phyloP scores from a whole-genome alignment of 2,329 filamentous ascomycete species.

The Verticillium nonalfalfae region DNA sequence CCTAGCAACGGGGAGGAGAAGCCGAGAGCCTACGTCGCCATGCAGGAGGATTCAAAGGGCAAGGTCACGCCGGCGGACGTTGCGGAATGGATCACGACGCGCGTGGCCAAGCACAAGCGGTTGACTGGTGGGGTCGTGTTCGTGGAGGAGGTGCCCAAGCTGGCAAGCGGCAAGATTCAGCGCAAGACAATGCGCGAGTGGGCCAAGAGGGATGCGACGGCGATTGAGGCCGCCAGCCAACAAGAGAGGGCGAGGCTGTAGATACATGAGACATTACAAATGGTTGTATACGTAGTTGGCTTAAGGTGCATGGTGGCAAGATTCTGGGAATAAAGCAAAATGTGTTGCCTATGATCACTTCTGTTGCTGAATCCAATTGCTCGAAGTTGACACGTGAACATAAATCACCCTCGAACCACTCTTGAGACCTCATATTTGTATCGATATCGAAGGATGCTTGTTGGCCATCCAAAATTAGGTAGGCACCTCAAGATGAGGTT shows the following conservation, averaged over 20 bases:
- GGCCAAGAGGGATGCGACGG: constrained; percentile 44
- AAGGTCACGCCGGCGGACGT: constrained; percentile 46
- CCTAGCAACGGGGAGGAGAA: constrained; percentile 37
- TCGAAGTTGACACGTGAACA: too few relatives aligned
- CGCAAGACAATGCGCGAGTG: constrained; percentile 49
- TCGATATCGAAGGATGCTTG: too few relatives aligned
- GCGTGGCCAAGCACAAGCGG: constrained; percentile 45
- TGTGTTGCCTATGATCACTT: not conserved
- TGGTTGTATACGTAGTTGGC: too few relatives aligned
- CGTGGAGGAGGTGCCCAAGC: constrained; percentile 49
- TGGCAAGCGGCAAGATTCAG: constrained; percentile 52
- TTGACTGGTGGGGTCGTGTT: constrained; percentile 46
- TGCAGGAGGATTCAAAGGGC: constrained; percentile 37
- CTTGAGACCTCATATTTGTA: too few relatives aligned
- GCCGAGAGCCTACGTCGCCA: constrained; percentile 44
- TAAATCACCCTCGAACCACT: too few relatives aligned
- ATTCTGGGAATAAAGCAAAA: too few relatives aligned
- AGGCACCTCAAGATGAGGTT: too few relatives aligned
- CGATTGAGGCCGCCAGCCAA: constrained; percentile 13
- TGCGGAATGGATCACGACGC: constrained; percentile 35
- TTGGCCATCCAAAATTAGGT: too few relatives aligned
- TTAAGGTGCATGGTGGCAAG: too few relatives aligned
- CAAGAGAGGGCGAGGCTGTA: constrained; percentile 6
- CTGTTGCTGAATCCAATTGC: too few relatives aligned
- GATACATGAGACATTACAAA: too few relatives aligned